Evolutionary conservation across 1,139 yeast species (phyloP), one percentile per base, ranked within the genome.

Genomic region (Pichia terricola): DNA sequence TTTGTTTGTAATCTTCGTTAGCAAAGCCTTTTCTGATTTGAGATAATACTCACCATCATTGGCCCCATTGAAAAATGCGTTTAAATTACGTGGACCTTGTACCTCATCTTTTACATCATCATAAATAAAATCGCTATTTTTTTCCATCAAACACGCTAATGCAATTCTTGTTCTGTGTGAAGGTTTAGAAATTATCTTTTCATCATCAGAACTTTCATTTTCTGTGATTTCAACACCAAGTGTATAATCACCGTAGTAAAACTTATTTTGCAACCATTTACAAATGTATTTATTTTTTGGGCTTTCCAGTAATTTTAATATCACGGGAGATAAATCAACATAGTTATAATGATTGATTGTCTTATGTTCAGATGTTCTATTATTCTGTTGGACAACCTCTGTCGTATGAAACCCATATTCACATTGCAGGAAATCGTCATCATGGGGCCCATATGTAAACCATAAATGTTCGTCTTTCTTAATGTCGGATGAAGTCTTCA

Each of bases 401-500:
- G 60, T 46, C 0, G 56, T 53, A 22, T 71, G 69, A 64, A 89
- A 91, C 1, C 97, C 97, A 57, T 91, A 91, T 61, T 91, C 97
- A 56, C 83, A 77, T 10, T 87, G 65, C 37, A 91, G 64, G 53
- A 86, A 85, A 39, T 78, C 85, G 59, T 89, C 88, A 26, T 83
- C 77, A 61, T 89, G 96, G 0, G 95, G 81, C 0, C 97, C 97
- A 59, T 91, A 91, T 43, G 82, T 77, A 51, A 91, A 70, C 53
- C 67, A 77, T 3, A 89, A 53, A 60, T 89, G 94, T 22, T 79
- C 81, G 3, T 68, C 77, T 0, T 56, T 46, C 0, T 49, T 43
- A 48, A 77, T 73, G 5, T 53, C 50, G 22, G 46, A 45, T n/a
- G 53, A 53, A 31, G 59, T 57, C 1, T 79, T 81, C 41, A 68